A percentile compares a stretch with the other conserved stretches of the same genome.
These are phyloP conservation scores for Termitomyces sp. DNA, from an alignment of 768 basidiomycete species.

Conservation along the genomic window DNA sequence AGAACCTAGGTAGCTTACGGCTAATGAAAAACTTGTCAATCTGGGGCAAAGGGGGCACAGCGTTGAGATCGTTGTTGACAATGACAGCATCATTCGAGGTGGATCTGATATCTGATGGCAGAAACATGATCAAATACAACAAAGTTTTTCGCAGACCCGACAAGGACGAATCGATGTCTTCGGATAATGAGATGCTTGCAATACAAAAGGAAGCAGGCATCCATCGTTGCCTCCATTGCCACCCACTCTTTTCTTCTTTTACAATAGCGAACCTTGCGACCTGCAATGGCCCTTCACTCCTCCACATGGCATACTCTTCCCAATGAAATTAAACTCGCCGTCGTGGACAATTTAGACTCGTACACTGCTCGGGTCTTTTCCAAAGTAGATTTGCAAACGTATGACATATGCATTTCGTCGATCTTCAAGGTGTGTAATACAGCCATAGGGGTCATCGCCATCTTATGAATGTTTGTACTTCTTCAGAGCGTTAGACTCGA, in stretches of 20 bases:
- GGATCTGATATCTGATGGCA: slow-evolving; percentile 17
- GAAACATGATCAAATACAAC: slow-evolving; percentile 14
- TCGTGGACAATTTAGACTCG: slow-evolving; percentile 47
- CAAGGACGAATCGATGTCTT: slow-evolving; percentile 33
- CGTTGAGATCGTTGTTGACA: slow-evolving; percentile 5
- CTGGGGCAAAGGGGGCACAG: slow-evolving; percentile 9
- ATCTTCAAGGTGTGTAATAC: slow-evolving; percentile 49
- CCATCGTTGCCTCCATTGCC: background rate
- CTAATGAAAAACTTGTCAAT: background rate
- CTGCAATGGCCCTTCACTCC: slow-evolving; percentile 17
- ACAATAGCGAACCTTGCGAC: background rate
- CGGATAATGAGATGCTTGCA: slow-evolving; percentile 18
- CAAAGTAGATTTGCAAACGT: slow-evolving; percentile 44
- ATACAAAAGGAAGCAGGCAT: slow-evolving; percentile 9
- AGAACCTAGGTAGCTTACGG: slow-evolving; percentile 3
- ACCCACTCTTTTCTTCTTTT: background rate
- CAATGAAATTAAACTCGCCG: slow-evolving; percentile 58
- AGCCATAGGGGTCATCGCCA: background rate
- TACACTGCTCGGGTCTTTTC: slow-evolving; percentile 46
- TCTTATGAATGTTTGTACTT: slow-evolving; percentile 11
- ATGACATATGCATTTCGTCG: slow-evolving; percentile 52
- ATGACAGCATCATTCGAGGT: slow-evolving; percentile 16
- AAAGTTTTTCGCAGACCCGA: slow-evolving; percentile 22
- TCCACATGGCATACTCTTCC: slow-evolving; percentile 57
- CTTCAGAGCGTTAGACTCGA: slow-evolving; percentile 48